Evolutionary conservation across 495 filamentous ascomycete genomes (phyloP), one percentile per base, ranked within the genome.

Genomic region (Penicillium crystallinum): DNA sequence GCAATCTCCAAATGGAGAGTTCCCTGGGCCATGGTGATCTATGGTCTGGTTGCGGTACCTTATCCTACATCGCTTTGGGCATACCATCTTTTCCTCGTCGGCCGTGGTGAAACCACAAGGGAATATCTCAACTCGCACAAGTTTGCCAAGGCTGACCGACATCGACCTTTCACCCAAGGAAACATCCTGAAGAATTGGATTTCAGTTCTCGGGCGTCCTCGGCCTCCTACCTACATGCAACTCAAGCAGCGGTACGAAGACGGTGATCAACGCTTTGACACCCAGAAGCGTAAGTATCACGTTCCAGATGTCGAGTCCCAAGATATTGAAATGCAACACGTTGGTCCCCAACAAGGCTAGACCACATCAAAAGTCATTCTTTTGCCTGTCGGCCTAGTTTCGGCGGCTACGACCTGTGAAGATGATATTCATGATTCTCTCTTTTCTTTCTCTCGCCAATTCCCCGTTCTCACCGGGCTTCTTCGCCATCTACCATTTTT

Each of bases 51-150:
- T 40, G 82, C 80, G 15, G 78, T 82, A 7, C 80, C 88, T 7
- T 98, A 97, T 66, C 92, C 91, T 2, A 80, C 85, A 12, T 90
- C 91, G 27, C 71, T 98, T 15, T 86, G 81, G 76, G 81, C 77
- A 12, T 98, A 98, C 61, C 93, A 98, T 71, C 56, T 96, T 11
- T 97, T 92, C 70, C 75, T 98, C 33, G 88, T 91, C 69, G 88
- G 81, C 29, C 80, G 90, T 34, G 93, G 91, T 15, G 92, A 97
- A 72, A 97, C 95, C 7, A 98, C 93, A 1, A 79, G 95, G 54
- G 93, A 98, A 68, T 97, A 95, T 64, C 81, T 98, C 40, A 95
- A 93, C 69, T 90, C 87, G 10, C 90, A 95, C 65, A 97, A 97
- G 63, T 96, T 97, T 68, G 69, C 84, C 46, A 92, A 91, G 72